Base-by-base conservation (phyloP, 108 stramenopile genomes). In the Stephanodiscus minutulus region DNA sequence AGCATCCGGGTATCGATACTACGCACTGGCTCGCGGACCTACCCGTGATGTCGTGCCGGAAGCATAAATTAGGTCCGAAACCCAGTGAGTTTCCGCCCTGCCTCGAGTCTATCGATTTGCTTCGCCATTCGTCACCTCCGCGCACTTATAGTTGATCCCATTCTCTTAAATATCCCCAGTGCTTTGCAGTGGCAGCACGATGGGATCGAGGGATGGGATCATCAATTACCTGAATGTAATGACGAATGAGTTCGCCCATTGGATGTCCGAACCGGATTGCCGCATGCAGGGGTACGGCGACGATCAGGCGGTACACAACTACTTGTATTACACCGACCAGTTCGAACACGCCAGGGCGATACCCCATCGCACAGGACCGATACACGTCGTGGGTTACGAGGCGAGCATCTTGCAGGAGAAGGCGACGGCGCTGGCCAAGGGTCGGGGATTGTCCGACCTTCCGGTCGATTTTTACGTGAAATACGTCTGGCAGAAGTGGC, bases 141-240 rank as follows among this genome's bases (percentile, higher is more conserved):
- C 0, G 43, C 13, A 0, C 13, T 12, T 44, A 15, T 44, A 13
- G 13, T 44, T 17, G 3, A 44, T 13, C 11, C 11, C 15, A 13
- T 2, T 15, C n/a, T n/a, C n/a, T n/a, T n/a, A n/a, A n/a, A n/a
- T n/a, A n/a, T n/a, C n/a, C n/a, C 43, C 43, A 44, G 43, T 89
- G 82, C 54, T 92, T 1, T 89, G 88, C 77, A 76, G 73, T 43
- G 91, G 91, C 20, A 85, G 83, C 18, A 82, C 83, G 17, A 84
- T 89, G 55, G 91, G 88, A 9, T 88, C 91, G 9, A 65, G 91
- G 64, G 79, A 74, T 22, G 91, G 86, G 13, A 88, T 92, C 72
- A 18, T 92, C 5, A 63, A 80, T 7, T 92, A 92, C 56, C 61
- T 92, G 7, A 59, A 85, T 25, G 76, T 70, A 3, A 89, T 92